phyloP scores from a whole-genome alignment of 805 yeast genomes.

The Metschnikowia gelsemii region DNA sequence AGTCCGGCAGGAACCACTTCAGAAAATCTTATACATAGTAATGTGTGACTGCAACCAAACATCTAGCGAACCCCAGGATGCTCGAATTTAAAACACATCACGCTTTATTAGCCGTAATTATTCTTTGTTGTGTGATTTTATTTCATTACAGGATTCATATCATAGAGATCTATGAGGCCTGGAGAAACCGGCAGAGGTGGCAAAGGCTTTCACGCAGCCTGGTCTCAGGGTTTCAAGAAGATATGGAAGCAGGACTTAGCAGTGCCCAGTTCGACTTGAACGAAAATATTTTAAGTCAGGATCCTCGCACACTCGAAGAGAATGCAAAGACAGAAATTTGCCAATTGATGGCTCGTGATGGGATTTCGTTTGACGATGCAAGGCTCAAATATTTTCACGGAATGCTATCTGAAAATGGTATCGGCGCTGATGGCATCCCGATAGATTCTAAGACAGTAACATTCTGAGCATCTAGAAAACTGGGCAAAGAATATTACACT shows the following conservation, averaged over 20 bases:
- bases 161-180: slow-evolving; percentile 5
- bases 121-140: slow-evolving; percentile 22
- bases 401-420: slow-evolving; percentile 40
- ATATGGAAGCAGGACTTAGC: slow-evolving; percentile 52
- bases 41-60: too few relatives aligned
- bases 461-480: slow-evolving; percentile 22
- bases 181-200: slow-evolving; percentile 16
- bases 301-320: slow-evolving; percentile 55
- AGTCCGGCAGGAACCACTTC: background rate
- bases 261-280: slow-evolving; percentile 58
- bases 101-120: slow-evolving; percentile 17
- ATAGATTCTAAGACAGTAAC: slow-evolving; percentile 64
- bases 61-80: too few relatives aligned
- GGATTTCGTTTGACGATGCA: slow-evolving; percentile 67
- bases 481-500: background rate
- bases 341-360: slow-evolving; percentile 51
- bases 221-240: slow-evolving; percentile 35
- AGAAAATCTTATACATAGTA: background rate
- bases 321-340: slow-evolving; percentile 51
- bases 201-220: slow-evolving; percentile 12
- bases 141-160: slow-evolving; percentile 36
- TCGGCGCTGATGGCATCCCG: slow-evolving; percentile 67
- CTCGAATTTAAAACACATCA: slow-evolving; percentile 17
- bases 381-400: slow-evolving; percentile 50
- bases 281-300: slow-evolving; percentile 43